Evolutionary conservation across 768 basidiomycete species (phyloP).

Genomic region (Hemileccinum rubropunctum): DNA sequence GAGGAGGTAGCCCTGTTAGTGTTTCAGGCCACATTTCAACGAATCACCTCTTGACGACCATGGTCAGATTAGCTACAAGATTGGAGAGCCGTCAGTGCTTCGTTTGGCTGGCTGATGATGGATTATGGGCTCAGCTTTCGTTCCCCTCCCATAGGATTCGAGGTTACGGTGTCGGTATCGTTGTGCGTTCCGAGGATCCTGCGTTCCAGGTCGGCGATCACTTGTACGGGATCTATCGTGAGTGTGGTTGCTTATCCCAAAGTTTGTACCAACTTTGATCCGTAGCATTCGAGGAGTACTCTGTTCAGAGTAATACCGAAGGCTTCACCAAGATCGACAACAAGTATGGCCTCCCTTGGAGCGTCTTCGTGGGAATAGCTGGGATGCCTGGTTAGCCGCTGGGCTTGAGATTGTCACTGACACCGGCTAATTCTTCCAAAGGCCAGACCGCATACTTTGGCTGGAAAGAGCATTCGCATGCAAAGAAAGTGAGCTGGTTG

Average conservation of each 20-base stretch:
- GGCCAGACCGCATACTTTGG: conserved; percentile 18
- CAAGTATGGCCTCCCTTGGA: conserved; percentile 28
- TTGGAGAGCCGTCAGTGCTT: conserved; percentile 8
- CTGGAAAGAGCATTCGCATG: conserved; percentile 7
- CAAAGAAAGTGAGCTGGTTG: conserved; percentile 21
- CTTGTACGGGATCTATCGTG: conserved; percentile 20
- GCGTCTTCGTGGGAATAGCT: conserved; percentile 23
- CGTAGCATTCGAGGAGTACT: conserved; percentile 23
- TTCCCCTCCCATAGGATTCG: neutral
- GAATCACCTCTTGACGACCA: neutral
- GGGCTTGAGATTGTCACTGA: too few species aligned
- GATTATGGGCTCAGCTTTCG: neutral
- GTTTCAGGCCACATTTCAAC: neutral
- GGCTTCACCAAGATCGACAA: conserved; percentile 19
- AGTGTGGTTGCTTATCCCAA: conserved; percentile 9
- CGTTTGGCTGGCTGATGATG: neutral
- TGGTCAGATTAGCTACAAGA: neutral
- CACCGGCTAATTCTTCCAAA: neutral
- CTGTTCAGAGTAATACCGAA: neutral
- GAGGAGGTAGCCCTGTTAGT: conserved; percentile 2
- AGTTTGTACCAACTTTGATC: conserved; percentile 23
- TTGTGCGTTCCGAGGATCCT: conserved; percentile 7
- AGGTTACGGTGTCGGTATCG: conserved; percentile 40
- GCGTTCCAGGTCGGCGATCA: conserved; percentile 5
- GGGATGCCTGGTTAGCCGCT: conserved; percentile 24